phyloP scores from a whole-genome alignment of 2,329 filamentous ascomycete genomes.

The Colletotrichum cereale region DNA sequence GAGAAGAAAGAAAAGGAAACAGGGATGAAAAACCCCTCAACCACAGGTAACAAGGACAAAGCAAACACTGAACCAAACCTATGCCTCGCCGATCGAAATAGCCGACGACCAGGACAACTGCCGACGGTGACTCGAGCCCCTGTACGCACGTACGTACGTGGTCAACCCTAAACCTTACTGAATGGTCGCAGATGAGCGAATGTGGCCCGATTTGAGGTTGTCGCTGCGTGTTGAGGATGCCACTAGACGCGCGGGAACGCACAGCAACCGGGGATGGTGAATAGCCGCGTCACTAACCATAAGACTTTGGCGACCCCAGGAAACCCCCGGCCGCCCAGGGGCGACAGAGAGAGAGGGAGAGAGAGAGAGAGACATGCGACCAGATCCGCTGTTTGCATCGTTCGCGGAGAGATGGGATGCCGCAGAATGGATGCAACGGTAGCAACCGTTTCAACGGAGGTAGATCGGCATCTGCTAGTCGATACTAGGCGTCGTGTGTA shows the following conservation, averaged over 20 bases:
- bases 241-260: constrained; percentile 8
- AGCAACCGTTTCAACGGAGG: constrained; percentile 17
- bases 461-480: constrained; percentile 2
- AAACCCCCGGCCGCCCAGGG: background rate
- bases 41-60: background rate
- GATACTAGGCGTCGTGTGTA: background rate
- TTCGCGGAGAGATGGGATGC: constrained; percentile 25
- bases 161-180: constrained; percentile 16
- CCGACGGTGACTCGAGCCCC: background rate
- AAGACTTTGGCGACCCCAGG: constrained; percentile 6
- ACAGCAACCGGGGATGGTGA: background rate
- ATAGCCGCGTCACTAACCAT: constrained; percentile 32
- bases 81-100: background rate
- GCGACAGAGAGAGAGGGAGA: background rate
- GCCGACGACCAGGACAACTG: constrained; percentile 3
- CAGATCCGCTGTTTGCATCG: constrained; percentile 11
- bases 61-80: background rate
- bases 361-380: background rate
- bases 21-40: no score
- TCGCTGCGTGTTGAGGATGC: constrained; percentile 13
- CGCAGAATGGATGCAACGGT: constrained; percentile 23
- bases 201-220: constrained; percentile 16
- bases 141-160: no score
- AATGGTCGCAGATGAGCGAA: constrained; percentile 20
- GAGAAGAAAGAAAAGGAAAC: no score